Base-by-base conservation (phyloP, 768 basidiomycete species). In the Lanmaoa pseudosensibilis region DNA sequence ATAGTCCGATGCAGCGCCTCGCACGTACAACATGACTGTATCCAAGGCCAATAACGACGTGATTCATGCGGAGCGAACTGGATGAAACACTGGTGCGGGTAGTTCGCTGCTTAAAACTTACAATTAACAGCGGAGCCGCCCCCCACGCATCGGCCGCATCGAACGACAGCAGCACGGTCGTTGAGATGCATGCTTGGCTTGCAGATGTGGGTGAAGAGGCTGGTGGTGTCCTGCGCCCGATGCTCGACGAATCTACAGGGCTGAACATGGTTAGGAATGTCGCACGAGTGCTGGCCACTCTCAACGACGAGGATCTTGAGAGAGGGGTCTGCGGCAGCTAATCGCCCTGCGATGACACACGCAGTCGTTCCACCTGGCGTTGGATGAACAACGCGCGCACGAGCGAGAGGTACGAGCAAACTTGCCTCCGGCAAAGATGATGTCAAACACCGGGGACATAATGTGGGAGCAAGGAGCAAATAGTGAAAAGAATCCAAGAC, bases 91-190 rank as follows among this genome's bases (percentile, higher is more conserved):
- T 8, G 12, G 15, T 6, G 37, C 0, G 15, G 9, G 11, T 2
- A 25, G 11, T n/a, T 12, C 4, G 15, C 4, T 16, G 16, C 5
- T 15, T 9, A 23, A 7, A 4, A 63, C 78, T 49, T 46, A 84
- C 85, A 83, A 59, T 87, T 88, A 18, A 87, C 77, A 50, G 74
- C 72, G 0, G 84, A 85, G 1, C 85, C 86, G 6, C 86, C 87
- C 4, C 87, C 86, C 6, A 89, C 62, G 40, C 77, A 79, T 50
- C 80, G 75, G 0, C 81, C 85, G 27, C 72, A 64, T 0, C 77
- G 74, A 5, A 84, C 74, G 37, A 81, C 46, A 5, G 73, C 62
- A 5, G 71, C 61, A 4, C 86, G 83, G 5, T 78, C 80, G 7
- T 73, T 68, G 37, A 78, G 69, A 52, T 76, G 80, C 1, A 73